Conservation (phyloP, 306 rosid genomes). For the Hippophae gyantsensis region DNA sequence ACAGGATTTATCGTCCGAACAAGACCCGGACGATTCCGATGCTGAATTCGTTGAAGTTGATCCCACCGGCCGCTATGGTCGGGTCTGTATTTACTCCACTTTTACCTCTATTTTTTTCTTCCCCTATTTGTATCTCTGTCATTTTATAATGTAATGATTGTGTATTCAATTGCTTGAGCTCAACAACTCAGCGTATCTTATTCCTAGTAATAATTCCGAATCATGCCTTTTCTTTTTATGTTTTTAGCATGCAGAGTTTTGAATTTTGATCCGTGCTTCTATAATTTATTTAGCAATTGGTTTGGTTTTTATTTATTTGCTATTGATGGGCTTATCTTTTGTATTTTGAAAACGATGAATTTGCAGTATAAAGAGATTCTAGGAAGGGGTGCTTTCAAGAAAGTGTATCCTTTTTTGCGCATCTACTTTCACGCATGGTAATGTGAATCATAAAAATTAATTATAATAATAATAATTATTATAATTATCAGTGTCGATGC, state of each 20-base stretch:
- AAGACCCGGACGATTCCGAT: slow-evolving; percentile 55
- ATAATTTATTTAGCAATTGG: not conserved
- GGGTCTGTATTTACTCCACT: slow-evolving; percentile 42
- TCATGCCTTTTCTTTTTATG: no score
- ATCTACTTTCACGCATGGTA: not conserved
- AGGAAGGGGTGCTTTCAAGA: slow-evolving; percentile 94
- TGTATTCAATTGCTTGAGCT: not conserved
- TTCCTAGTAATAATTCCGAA: no score
- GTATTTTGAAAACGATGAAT: slow-evolving; percentile 5
- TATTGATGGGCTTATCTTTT: slow-evolving; percentile 10
- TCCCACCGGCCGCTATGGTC: slow-evolving; percentile 84
- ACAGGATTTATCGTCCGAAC: slow-evolving; percentile 51
- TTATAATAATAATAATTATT: no score
- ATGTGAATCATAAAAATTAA: not conserved
- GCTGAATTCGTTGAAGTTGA: slow-evolving; percentile 74
- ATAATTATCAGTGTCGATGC: no score
- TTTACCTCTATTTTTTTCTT: not conserved
- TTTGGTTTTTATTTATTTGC: slow-evolving; percentile 15
- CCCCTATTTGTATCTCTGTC: not conserved
- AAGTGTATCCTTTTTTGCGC: slow-evolving; percentile 76
- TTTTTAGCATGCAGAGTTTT: no score
- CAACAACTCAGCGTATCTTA: not conserved
- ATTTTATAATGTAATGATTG: not conserved
- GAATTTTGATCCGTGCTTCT: no score
- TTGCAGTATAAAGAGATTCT: slow-evolving; percentile 83